A percentile compares a stretch with the other conserved stretches of the same genome.
Evolutionary conservation across 2,329 filamentous ascomycete genomes (phyloP).

Genomic region (Lomentospora prolificans): DNA sequence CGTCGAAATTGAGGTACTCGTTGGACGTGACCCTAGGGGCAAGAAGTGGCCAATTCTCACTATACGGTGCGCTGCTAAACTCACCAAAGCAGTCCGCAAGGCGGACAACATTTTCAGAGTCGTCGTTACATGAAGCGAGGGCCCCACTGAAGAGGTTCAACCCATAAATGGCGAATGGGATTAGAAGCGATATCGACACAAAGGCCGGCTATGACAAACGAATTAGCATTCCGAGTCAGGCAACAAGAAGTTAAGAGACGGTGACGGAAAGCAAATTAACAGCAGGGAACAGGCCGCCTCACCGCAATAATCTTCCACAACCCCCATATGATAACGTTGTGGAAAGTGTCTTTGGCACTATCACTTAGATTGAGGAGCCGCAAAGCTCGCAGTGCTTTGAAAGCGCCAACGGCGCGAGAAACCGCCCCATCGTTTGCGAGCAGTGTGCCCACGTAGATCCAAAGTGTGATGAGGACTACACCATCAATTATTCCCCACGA

Average conservation of each 20-base stretch:
- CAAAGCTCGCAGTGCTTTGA: conserved; percentile 89
- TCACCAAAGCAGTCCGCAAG: conserved; percentile 77
- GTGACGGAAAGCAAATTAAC: background rate
- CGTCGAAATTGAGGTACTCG: conserved; percentile 83
- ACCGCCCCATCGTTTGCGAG: conserved; percentile 74
- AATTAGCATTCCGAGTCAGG: background rate
- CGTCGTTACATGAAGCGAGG: conserved; percentile 64
- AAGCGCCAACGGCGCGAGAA: conserved; percentile 85
- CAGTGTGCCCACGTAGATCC: conserved; percentile 85
- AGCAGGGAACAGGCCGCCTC: conserved; percentile 23
- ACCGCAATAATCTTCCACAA: conserved; percentile 88
- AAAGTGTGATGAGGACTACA: conserved; percentile 81
- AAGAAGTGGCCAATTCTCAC: conserved; percentile 65
- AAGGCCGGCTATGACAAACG: conserved; percentile 53
- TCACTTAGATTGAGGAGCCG: conserved; percentile 92
- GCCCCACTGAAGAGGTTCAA: conserved; percentile 85
- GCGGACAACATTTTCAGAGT: conserved; percentile 40
- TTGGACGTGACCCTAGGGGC: conserved; percentile 75
- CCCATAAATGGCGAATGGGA: conserved; percentile 94
- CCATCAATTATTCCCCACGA: conserved; percentile 96
- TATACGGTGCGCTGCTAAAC: conserved; percentile 65
- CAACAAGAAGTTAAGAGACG: background rate
- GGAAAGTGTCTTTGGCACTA: conserved; percentile 90
- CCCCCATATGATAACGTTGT: conserved; percentile 78
- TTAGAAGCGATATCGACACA: conserved; percentile 85